Conservation (phyloP, 768 basidiomycete species). For the Baorangia bicolor region DNA sequence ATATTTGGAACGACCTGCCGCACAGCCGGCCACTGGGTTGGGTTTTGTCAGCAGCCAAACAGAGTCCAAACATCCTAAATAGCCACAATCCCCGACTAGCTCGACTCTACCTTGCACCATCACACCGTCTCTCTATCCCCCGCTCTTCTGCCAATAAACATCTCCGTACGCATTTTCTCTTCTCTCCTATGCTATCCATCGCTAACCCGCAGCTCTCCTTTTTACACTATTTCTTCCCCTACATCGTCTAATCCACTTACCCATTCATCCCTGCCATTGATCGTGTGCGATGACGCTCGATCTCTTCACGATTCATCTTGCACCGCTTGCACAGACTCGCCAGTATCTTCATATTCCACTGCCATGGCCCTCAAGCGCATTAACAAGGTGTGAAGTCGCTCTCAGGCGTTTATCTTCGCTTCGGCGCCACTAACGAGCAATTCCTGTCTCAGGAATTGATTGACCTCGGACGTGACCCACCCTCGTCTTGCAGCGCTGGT, state of each 20-base stretch:
- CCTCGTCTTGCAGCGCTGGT: constrained; percentile 98
- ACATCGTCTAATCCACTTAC: not conserved
- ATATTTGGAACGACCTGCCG: constrained; percentile 6
- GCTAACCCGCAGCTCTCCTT: not conserved
- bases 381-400: constrained; percentile 74
- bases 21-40: constrained; percentile 3
- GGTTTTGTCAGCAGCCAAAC: constrained; percentile 40
- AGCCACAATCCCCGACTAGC: constrained; percentile 22
- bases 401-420: not conserved
- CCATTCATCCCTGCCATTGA: constrained; percentile 26
- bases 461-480: constrained; percentile 99
- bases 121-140: constrained; percentile 8
- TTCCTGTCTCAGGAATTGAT: constrained; percentile 77
- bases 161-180: constrained; percentile 9
- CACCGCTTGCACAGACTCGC: constrained; percentile 15
- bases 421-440: constrained; percentile 13
- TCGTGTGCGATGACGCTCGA: constrained; percentile 39
- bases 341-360: constrained; percentile 6
- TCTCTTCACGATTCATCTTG: constrained; percentile 24
- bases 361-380: constrained; percentile 98
- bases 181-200: not conserved
- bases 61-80: constrained; percentile 39
- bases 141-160: not conserved
- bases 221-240: not conserved
- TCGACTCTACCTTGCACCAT: constrained; percentile 30